A percentile compares a stretch with the other conserved stretches of the same genome.
Evolutionary conservation across 306 rosid genomes (phyloP).

Genomic region (Arachis hypogaea): DNA sequence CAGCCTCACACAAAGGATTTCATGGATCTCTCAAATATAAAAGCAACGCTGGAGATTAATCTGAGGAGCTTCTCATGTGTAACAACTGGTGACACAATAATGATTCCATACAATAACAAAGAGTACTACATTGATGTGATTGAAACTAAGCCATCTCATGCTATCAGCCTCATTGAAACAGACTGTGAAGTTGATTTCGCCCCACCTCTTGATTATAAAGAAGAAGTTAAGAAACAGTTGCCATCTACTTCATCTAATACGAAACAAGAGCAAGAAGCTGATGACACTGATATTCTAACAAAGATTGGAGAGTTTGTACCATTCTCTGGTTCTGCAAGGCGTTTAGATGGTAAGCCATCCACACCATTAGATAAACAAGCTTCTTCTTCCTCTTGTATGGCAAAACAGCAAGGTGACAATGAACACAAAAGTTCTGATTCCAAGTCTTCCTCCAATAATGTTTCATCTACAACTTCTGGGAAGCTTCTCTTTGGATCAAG

Average conservation of each 20-base stretch:
- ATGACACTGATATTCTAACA: constrained; percentile 37
- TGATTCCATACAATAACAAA: no score
- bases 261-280: constrained; percentile 29
- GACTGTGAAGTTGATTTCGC: constrained; percentile 63
- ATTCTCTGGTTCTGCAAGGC: constrained; percentile 50
- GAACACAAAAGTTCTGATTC: constrained; percentile 25
- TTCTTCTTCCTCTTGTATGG: constrained; percentile 29
- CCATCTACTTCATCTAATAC: constrained; percentile 27
- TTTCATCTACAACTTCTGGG: no score
- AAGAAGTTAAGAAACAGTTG: constrained; percentile 44
- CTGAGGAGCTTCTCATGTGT: no score
- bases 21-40: no score
- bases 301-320: constrained; percentile 44
- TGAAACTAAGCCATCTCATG: background rate
- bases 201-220: constrained; percentile 56
- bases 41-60: no score
- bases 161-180: constrained; percentile 54
- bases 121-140: no score
- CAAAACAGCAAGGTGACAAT: constrained; percentile 39
- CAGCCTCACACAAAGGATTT: no score
- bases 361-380: constrained; percentile 40
- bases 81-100: no score
- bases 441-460: no score
- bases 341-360: background rate
- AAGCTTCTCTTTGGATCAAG: no score